Evolutionary conservation across 805 yeast genomes (phyloP).

Genomic region (Myxozyma geophila): DNA sequence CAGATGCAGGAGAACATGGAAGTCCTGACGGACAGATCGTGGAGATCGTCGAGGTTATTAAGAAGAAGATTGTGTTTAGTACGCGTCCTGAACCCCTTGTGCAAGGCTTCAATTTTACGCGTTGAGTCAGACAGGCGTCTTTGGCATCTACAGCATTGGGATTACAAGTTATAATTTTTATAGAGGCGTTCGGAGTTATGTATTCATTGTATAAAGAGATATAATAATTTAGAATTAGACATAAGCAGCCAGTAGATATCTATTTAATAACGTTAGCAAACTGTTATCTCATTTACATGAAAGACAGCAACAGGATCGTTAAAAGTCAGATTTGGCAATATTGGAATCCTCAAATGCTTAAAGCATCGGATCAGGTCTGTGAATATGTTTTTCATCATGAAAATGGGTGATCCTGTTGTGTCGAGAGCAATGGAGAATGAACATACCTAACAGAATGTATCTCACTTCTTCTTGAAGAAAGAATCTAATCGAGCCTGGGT

Average conservation of each 20-base stretch:
- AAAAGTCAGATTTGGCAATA: slow-evolving; percentile 24
- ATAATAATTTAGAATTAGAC: background rate
- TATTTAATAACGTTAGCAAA: background rate
- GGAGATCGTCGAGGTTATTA: slow-evolving; percentile 32
- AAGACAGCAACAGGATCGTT: background rate
- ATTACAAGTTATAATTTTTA: too few species aligned
- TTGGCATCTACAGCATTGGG: background rate
- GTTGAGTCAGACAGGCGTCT: background rate
- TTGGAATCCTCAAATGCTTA: slow-evolving; percentile 33
- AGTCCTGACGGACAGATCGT: slow-evolving; percentile 24
- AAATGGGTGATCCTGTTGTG: background rate
- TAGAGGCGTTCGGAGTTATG: background rate
- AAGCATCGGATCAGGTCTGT: slow-evolving; percentile 40
- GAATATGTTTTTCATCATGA: slow-evolving; percentile 36
- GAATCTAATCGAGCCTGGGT: slow-evolving; percentile 22
- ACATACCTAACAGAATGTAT: slow-evolving; percentile 16
- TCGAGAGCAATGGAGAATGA: background rate
- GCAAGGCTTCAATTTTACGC: slow-evolving; percentile 1
- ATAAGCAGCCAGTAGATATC: background rate
- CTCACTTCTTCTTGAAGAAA: slow-evolving; percentile 9
- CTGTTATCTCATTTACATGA: too few species aligned
- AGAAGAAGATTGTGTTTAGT: slow-evolving; percentile 31
- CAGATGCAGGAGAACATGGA: slow-evolving; percentile 2
- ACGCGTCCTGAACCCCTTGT: slow-evolving; percentile 37
- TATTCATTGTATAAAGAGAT: background rate